Evolutionary conservation across 768 basidiomycete species (phyloP).

Genomic region (Hebeloma cylindrosporum): DNA sequence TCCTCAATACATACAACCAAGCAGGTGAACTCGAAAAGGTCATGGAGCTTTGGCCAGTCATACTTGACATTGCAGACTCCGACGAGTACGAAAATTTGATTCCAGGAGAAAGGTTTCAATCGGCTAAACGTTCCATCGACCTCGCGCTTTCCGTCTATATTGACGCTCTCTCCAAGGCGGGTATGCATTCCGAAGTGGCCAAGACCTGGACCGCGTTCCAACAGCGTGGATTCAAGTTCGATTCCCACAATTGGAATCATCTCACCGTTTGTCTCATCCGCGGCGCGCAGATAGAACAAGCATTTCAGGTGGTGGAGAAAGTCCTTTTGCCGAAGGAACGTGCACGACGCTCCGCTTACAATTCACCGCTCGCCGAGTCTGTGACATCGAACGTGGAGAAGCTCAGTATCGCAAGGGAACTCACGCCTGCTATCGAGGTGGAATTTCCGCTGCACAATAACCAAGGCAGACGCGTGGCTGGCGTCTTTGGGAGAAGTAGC

Average conservation of each 20-base stretch:
- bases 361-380: background rate
- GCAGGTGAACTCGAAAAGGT: constrained; percentile 54
- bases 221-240: constrained; percentile 68
- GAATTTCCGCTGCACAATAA: constrained; percentile 7
- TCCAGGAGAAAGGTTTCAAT: constrained; percentile 1
- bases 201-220: constrained; percentile 66
- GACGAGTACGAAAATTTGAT: constrained; percentile 1
- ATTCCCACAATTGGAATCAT: constrained; percentile 92
- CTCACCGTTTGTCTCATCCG: constrained; percentile 73
- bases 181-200: constrained; percentile 60
- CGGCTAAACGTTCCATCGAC: constrained; percentile 15
- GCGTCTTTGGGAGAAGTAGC: background rate
- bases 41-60: constrained; percentile 64
- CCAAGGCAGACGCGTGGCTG: background rate
- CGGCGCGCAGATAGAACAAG: constrained; percentile 79
- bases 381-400: constrained; percentile 7
- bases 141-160: constrained; percentile 79
- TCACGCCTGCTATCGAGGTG: constrained; percentile 3
- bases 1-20: constrained; percentile 75
- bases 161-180: constrained; percentile 66
- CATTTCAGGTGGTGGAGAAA: constrained; percentile 78
- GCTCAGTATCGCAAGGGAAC: constrained; percentile 1
- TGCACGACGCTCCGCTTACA: constrained; percentile 5
- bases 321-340: constrained; percentile 61
- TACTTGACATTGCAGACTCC: constrained; percentile 55